A percentile compares a stretch with the other conserved stretches of the same genome.
Conservation (phyloP, 108 stramenopile species). For the Hondaea fermentalgiana region DNA sequence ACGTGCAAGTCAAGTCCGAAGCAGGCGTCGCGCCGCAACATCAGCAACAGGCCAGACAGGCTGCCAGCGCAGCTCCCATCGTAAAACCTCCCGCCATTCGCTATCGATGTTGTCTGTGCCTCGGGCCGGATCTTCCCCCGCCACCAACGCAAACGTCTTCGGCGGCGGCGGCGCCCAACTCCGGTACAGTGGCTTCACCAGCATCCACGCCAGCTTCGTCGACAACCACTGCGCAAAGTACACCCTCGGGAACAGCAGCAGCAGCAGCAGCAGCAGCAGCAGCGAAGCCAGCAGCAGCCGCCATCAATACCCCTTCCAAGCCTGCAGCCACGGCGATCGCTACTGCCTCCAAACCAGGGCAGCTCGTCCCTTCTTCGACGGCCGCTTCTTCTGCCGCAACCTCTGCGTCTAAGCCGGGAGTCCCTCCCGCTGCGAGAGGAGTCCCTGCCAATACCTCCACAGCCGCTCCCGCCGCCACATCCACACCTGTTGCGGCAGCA, state of each 20-base stretch:
- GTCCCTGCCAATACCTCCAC: neutral
- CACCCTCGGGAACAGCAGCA: neutral
- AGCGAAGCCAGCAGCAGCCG: neutral
- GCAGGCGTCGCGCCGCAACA: neutral
- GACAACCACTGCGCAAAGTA: no score
- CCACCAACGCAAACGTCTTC: neutral
- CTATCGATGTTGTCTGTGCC: neutral
- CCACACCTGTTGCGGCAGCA: neutral
- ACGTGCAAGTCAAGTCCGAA: neutral
- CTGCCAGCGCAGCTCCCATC: neutral
- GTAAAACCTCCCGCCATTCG: neutral
- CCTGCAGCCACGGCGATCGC: no score
- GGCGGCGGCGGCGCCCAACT: neutral
- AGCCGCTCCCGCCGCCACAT: neutral
- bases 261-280: neutral
- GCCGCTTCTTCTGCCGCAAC: no score
- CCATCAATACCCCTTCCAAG: no score
- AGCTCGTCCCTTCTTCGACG: no score
- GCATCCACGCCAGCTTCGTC: neutral
- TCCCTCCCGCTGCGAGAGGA: neutral
- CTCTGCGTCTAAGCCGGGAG: neutral
- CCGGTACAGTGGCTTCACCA: neutral
- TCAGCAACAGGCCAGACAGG: neutral
- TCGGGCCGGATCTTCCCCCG: neutral
- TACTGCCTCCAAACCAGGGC: no score